phyloP scores from a whole-genome alignment of 2,329 filamentous ascomycete genomes.

The Penicillium glabrum region DNA sequence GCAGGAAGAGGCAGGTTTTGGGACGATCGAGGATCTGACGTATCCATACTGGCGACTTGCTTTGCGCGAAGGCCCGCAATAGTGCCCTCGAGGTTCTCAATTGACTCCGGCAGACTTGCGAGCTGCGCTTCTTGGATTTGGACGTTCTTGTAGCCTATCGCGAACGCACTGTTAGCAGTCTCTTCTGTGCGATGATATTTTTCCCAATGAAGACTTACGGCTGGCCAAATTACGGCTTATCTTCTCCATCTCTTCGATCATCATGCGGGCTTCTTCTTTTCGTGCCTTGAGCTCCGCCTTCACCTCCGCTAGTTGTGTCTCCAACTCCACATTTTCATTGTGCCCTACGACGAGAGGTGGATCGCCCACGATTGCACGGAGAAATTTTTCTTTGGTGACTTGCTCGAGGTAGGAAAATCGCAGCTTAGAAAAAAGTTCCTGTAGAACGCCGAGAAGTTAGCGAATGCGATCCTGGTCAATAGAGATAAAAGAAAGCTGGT shows the following conservation, averaged over 20 bases:
- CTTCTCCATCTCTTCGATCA: slow-evolving; percentile 72
- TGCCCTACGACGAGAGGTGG: slow-evolving; percentile 81
- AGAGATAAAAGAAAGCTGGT: background rate
- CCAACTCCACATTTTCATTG: slow-evolving; percentile 77
- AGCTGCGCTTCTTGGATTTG: slow-evolving; percentile 54
- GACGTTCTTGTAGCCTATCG: slow-evolving; percentile 54
- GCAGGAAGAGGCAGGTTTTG: slow-evolving; percentile 43
- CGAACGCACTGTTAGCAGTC: background rate
- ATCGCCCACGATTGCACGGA: slow-evolving; percentile 87
- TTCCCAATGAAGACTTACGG: slow-evolving; percentile 35
- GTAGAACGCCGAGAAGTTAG: slow-evolving; percentile 1
- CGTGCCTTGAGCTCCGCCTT: slow-evolving; percentile 77
- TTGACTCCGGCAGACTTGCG: slow-evolving; percentile 52
- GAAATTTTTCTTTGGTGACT: slow-evolving; percentile 97
- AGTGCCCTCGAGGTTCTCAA: slow-evolving; percentile 51
- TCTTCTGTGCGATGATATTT: background rate
- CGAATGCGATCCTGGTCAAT: background rate
- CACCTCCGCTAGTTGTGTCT: slow-evolving; percentile 65
- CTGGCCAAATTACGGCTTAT: slow-evolving; percentile 65
- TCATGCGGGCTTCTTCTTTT: slow-evolving; percentile 73
- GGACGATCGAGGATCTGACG: slow-evolving; percentile 44
- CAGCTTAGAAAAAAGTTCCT: slow-evolving; percentile 91
- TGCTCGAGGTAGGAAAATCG: slow-evolving; percentile 98
- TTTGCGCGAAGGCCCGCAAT: slow-evolving; percentile 53
- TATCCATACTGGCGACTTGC: slow-evolving; percentile 63